These are phyloP conservation scores for Fusarium camptoceras DNA, from an alignment of 2,329 filamentous ascomycete species.

Conservation along the genomic window DNA sequence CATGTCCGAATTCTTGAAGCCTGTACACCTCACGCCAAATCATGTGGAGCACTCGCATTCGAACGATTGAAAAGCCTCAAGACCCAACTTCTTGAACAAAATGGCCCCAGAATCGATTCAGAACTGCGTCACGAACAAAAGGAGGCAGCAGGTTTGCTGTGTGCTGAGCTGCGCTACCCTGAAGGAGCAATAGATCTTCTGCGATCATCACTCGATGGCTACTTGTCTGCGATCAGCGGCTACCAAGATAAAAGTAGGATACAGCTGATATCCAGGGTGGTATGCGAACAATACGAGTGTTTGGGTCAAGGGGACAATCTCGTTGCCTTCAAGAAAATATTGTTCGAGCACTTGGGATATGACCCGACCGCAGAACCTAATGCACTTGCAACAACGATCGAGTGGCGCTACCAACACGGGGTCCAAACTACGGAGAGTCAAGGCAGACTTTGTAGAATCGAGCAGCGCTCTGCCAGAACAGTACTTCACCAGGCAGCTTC, in stretches of 20 bases:
- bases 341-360: neutral
- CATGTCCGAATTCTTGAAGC: slow-evolving; percentile 17
- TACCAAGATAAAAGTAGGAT: neutral
- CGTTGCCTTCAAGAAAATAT: slow-evolving; percentile 10
- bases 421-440: neutral
- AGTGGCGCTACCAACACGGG: slow-evolving; percentile 13
- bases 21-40: neutral
- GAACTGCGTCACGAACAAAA: slow-evolving; percentile 1
- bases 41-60: slow-evolving; percentile 1
- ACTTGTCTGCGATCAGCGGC: neutral
- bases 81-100: neutral
- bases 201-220: neutral
- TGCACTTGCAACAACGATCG: neutral
- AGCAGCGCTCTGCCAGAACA: neutral
- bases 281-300: slow-evolving; percentile 20
- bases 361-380: slow-evolving; percentile 11
- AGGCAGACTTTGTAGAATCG: neutral
- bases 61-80: slow-evolving; percentile 6
- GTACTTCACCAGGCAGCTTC: slow-evolving; percentile 13
- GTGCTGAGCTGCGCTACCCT: slow-evolving; percentile 10
- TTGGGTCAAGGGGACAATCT: slow-evolving; percentile 7
- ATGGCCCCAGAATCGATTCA: neutral
- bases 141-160: slow-evolving; percentile 7
- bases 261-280: slow-evolving; percentile 4
- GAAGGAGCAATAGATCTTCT: slow-evolving; percentile 12